Evolutionary conservation across 441 rosid species (phyloP).

Genomic region (Gossypium lobatum): DNA sequence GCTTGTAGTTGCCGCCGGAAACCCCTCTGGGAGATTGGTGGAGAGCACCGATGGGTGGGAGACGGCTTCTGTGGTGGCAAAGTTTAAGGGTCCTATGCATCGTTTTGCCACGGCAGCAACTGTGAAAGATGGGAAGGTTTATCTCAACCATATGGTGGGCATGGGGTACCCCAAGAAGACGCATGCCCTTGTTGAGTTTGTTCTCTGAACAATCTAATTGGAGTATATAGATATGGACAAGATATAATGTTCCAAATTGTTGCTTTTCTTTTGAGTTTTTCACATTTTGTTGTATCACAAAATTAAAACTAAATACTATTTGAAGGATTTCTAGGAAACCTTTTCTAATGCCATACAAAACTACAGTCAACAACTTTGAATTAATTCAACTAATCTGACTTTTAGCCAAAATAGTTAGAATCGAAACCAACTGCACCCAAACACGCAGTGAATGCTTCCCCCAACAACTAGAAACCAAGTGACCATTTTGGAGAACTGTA

Average conservation of each 20-base stretch:
- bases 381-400: too few species aligned
- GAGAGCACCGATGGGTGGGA: slow-evolving; percentile 83
- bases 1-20: slow-evolving; percentile 81
- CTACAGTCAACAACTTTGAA: too few species aligned
- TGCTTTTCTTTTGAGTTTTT: too few species aligned
- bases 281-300: too few species aligned
- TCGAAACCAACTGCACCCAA: too few species aligned
- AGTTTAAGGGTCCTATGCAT: slow-evolving; percentile 64
- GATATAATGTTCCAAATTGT: slow-evolving; percentile 9
- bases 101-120: slow-evolving; percentile 71
- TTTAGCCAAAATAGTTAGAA: too few species aligned
- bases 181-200: slow-evolving; percentile 75
- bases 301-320: too few species aligned
- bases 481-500: too few species aligned
- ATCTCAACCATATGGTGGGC: slow-evolving; percentile 66
- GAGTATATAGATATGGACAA: not conserved
- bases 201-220: slow-evolving; percentile 19
- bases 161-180: slow-evolving; percentile 76
- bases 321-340: too few species aligned
- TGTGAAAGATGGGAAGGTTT: slow-evolving; percentile 75
- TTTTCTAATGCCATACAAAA: too few species aligned
- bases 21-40: slow-evolving; percentile 55
- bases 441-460: too few species aligned
- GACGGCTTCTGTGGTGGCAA: slow-evolving; percentile 54
- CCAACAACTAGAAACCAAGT: too few species aligned